Percentiles rank a stretch among this genome's conserved stretches.
Evolutionary conservation across 176 grass and related monocot genomes (phyloP).

Genomic region (Eragrostis curvula): DNA sequence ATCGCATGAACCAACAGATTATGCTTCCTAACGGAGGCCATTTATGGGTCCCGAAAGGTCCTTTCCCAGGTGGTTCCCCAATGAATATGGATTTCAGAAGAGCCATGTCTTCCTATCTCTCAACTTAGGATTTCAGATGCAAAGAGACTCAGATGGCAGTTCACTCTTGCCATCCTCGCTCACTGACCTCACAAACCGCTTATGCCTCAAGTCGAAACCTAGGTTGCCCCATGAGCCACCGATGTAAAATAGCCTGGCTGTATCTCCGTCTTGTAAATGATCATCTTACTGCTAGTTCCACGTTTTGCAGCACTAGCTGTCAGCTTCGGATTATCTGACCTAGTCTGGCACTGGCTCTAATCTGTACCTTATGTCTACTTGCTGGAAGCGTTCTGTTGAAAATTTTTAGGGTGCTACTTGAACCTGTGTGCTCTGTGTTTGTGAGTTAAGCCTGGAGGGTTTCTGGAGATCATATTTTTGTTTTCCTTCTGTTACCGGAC

Average conservation of each 20-base stretch:
- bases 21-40: slow-evolving; percentile 55
- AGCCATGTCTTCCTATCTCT: slow-evolving; percentile 73
- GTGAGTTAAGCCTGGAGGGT: not conserved
- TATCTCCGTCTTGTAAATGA: slow-evolving; percentile 45
- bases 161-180: not conserved
- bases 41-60: slow-evolving; percentile 65
- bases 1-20: slow-evolving; percentile 49
- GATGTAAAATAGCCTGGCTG: slow-evolving; percentile 38
- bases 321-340: slow-evolving; percentile 7
- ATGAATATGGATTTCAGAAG: slow-evolving; percentile 67
- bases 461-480: not conserved
- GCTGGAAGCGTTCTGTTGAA: slow-evolving; percentile 34
- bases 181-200: slow-evolving; percentile 45
- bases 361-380: slow-evolving; percentile 30
- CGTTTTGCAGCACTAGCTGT: slow-evolving; percentile 16
- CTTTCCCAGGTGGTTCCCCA: slow-evolving; percentile 39
- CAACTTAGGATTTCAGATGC: slow-evolving; percentile 51
- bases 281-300: slow-evolving; percentile 23
- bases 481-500: not conserved
- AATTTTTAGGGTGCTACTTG: not conserved
- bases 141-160: not conserved
- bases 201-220: slow-evolving; percentile 28
- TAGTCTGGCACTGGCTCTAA: not conserved
- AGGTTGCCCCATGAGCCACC: slow-evolving; percentile 29
- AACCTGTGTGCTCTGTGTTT: not conserved